Base-by-base conservation (phyloP, 2,329 filamentous ascomycete species). In the Purpureocillium takamizusanense region DNA sequence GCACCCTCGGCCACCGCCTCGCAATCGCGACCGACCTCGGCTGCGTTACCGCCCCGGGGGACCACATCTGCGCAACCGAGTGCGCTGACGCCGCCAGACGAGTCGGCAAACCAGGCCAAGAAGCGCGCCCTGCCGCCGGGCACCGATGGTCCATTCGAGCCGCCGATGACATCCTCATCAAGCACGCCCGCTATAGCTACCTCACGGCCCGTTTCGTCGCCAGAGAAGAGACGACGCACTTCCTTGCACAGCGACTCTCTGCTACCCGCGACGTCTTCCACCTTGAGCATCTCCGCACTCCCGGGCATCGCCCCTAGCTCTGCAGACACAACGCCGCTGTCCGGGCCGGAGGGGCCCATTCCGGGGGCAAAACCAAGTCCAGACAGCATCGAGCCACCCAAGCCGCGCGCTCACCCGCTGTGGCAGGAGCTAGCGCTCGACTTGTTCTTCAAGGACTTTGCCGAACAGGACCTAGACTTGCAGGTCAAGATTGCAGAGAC, bases 391-490 rank as follows among this genome's bases (percentile, higher is more conserved):
- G 40, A 57, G 2, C 33, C 66, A 5, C 63, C 10, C 6, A 25
- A 25, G 10, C 21, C 21, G 5, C 21, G 10, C 21, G 10, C 50
- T n/a, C 52, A 59, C 6, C 61, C 67, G 6, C 63, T 58, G 29
- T 78, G 73, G 73, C 64, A 70, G 5, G 74, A 78, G 51, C 69
- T 72, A 51, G 74, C 74, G 0, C 61, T 78, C 37, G 74, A 78
- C 40, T 64, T 76, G 5, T 72, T 78, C 49, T 78, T 78, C 54
- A 62, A 65, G 25, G 74, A 78, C 42, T 78, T 78, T 49, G 57
- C 65, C 12, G 65, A 69, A 35, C 74, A 78, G 46, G 72, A 78
- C 42, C 60, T 70, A 42, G 74, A 78, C 46, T 51, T 78, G 40
- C 74, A 78, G 59, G 60, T 78, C 30, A 74, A 72, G 53, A 73